phyloP scores from a whole-genome alignment of 805 yeast species.

The Wickerhamiella australiensis region DNA sequence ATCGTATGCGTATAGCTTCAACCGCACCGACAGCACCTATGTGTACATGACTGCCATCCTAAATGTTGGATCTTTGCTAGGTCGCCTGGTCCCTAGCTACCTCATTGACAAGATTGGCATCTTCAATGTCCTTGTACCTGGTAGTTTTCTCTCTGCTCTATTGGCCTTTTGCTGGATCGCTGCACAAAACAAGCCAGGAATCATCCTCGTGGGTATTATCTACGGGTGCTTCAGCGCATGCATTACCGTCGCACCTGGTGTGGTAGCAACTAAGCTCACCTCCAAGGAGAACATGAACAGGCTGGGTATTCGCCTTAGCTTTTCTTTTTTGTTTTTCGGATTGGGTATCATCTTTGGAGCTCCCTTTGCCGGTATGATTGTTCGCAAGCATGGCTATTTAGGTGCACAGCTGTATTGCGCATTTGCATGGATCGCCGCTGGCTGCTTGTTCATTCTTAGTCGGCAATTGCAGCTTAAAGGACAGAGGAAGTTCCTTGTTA shows the following conservation, averaged over 20 bases:
- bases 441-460: not conserved
- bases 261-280: slow-evolving; percentile 23
- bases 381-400: slow-evolving; percentile 14
- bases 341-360: slow-evolving; percentile 30
- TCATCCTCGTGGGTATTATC: slow-evolving; percentile 23
- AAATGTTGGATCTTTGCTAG: slow-evolving; percentile 34
- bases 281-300: slow-evolving; percentile 17
- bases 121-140: slow-evolving; percentile 31
- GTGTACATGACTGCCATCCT: slow-evolving; percentile 27
- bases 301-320: slow-evolving; percentile 40
- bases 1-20: slow-evolving; percentile 24
- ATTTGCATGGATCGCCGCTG: slow-evolving; percentile 7
- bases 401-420: slow-evolving; percentile 13
- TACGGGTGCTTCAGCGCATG: slow-evolving; percentile 27
- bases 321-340: slow-evolving; percentile 46
- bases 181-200: slow-evolving; percentile 20
- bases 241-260: slow-evolving; percentile 24
- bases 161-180: slow-evolving; percentile 29
- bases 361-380: slow-evolving; percentile 23
- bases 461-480: slow-evolving; percentile 7
- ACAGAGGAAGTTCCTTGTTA: not conserved
- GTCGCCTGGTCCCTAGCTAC: slow-evolving; percentile 39
- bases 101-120: slow-evolving; percentile 40
- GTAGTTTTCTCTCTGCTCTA: slow-evolving; percentile 24
- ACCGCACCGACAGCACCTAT: slow-evolving; percentile 19